Percentiles rank a stretch among this genome's conserved stretches.
Conservation (phyloP, 345 rosid genomes). For the Syzygium grande region DNA sequence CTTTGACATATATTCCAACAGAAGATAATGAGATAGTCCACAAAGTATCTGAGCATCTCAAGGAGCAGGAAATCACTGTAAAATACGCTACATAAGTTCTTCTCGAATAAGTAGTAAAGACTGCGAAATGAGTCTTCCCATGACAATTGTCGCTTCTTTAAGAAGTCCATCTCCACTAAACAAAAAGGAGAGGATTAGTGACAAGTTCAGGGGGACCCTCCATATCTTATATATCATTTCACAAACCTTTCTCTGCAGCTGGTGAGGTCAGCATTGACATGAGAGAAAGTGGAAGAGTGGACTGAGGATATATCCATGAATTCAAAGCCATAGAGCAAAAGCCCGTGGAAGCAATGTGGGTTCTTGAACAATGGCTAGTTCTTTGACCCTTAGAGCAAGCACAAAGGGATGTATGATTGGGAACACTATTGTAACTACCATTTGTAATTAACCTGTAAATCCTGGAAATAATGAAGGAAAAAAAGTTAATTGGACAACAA, state of each 20-base stretch:
- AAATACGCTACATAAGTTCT: slow-evolving; percentile 58
- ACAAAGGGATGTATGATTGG: not conserved
- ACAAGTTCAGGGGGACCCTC: not conserved
- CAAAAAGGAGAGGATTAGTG: slow-evolving; percentile 9
- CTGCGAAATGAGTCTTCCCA: slow-evolving; percentile 95
- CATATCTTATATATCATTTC: not conserved
- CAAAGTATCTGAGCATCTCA: not conserved
- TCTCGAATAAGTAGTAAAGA: slow-evolving; percentile 77
- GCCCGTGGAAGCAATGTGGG: slow-evolving; percentile 27
- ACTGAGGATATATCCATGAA: slow-evolving; percentile 95
- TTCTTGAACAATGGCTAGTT: slow-evolving; percentile 17
- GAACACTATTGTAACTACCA: slow-evolving; percentile 38
- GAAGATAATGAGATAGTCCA: not conserved
- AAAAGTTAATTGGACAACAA: not conserved
- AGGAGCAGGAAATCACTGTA: slow-evolving; percentile 49
- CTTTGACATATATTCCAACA: not conserved
- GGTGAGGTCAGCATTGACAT: slow-evolving; percentile 51
- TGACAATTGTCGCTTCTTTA: slow-evolving; percentile 47
- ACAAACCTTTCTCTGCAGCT: slow-evolving; percentile 62
- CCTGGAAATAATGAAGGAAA: slow-evolving; percentile 31
- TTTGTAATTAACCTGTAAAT: slow-evolving; percentile 49
- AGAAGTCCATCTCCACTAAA: slow-evolving; percentile 55
- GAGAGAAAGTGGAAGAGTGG: slow-evolving; percentile 66
- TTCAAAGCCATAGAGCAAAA: slow-evolving; percentile 45
- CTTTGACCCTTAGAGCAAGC: slow-evolving; percentile 4